A percentile compares a stretch with the other conserved stretches of the same genome.
Conservation (phyloP, 495 filamentous ascomycete species). For the Collariella sp. region DNA sequence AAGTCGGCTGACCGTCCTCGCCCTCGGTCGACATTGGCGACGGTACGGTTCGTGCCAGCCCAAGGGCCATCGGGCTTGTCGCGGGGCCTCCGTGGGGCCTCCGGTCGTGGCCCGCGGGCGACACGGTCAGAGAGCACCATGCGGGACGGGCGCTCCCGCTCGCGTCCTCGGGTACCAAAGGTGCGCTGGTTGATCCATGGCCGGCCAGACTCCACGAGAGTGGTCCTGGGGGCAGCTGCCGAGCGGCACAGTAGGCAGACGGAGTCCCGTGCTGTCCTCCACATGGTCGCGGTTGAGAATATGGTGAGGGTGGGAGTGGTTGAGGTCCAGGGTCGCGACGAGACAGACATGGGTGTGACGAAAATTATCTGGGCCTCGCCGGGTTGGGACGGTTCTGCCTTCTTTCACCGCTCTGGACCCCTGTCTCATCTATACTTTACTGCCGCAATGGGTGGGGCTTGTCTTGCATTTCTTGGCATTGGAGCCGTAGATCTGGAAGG, state of each 20-base stretch:
- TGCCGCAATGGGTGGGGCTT: neutral
- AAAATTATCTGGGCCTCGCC: constrained; percentile 10
- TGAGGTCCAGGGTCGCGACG: neutral
- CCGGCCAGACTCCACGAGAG: constrained; percentile 11
- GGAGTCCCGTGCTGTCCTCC: constrained; percentile 26
- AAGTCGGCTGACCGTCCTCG: constrained; percentile 16
- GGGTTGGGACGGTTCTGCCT: constrained; percentile 7
- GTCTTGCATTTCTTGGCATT: neutral
- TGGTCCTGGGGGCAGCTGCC: constrained; percentile 5
- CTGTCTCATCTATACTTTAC: neutral
- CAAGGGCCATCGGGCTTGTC: constrained; percentile 54
- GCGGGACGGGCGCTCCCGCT: constrained; percentile 50
- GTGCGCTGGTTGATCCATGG: constrained; percentile 32
- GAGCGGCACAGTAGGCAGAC: constrained; percentile 31
- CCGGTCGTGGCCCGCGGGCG: constrained; percentile 37
- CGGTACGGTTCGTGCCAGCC: constrained; percentile 68
- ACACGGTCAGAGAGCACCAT: constrained; percentile 75
- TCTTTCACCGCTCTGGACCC: constrained; percentile 6
- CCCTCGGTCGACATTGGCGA: constrained; percentile 44
- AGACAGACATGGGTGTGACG: neutral
- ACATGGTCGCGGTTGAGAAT: constrained; percentile 19
- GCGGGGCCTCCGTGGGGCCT: constrained; percentile 26
- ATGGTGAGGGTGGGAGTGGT: neutral
- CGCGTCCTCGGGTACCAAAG: constrained; percentile 27
- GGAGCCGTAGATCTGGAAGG: neutral